These are phyloP conservation scores for Exophiala calicioides DNA, from an alignment of 2,329 filamentous ascomycete species.

Conservation along the genomic window DNA sequence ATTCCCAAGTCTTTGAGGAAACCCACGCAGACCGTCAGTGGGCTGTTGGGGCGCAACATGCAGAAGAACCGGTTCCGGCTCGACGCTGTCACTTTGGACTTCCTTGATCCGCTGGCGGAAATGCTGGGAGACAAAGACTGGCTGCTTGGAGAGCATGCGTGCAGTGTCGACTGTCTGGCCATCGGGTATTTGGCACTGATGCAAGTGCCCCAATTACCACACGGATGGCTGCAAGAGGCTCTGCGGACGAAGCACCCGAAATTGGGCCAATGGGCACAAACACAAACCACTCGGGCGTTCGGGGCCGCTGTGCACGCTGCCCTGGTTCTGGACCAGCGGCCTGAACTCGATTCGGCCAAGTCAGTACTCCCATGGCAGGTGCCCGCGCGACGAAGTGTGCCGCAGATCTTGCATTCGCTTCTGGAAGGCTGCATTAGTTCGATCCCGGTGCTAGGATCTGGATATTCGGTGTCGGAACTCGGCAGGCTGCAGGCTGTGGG, in stretches of 20 bases:
- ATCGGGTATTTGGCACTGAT: slow-evolving; percentile 79
- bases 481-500: slow-evolving; percentile 1
- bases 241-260: slow-evolving; percentile 53
- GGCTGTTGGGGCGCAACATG: slow-evolving; percentile 66
- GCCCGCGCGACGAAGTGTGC: slow-evolving; percentile 7
- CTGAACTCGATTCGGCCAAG: not conserved
- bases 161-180: slow-evolving; percentile 74
- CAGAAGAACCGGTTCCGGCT: slow-evolving; percentile 74
- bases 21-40: slow-evolving; percentile 60
- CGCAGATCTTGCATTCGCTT: slow-evolving; percentile 14
- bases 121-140: slow-evolving; percentile 59
- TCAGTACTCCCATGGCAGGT: slow-evolving; percentile 28
- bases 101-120: slow-evolving; percentile 69
- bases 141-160: slow-evolving; percentile 54
- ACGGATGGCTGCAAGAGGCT: slow-evolving; percentile 62
- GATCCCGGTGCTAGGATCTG: slow-evolving; percentile 16
- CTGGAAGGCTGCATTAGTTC: slow-evolving; percentile 19
- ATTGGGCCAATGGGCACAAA: slow-evolving; percentile 48
- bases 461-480: slow-evolving; percentile 17
- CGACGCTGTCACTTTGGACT: slow-evolving; percentile 68
- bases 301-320: slow-evolving; percentile 34
- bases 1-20: slow-evolving; percentile 54
- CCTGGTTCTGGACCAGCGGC: slow-evolving; percentile 5
- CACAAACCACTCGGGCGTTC: slow-evolving; percentile 41
- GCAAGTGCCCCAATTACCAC: slow-evolving; percentile 61